A percentile compares a stretch with the other conserved stretches of the same genome.
Conservation (phyloP, 179 eudicot genomes). For the Spergularia azorica region DNA sequence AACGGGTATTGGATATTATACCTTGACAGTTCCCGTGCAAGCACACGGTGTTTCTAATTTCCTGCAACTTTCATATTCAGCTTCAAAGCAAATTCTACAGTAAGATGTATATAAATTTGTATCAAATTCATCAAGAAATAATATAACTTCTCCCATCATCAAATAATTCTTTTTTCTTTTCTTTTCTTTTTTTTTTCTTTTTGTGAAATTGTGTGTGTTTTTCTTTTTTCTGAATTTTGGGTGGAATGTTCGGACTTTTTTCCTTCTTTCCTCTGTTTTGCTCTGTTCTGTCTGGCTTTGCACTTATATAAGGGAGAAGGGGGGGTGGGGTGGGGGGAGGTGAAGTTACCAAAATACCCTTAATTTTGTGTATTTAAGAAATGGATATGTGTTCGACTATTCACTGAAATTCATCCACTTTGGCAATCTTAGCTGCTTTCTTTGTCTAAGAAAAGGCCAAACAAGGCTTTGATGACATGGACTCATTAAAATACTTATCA, state of each 20-base stretch:
- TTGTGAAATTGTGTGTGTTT: neutral
- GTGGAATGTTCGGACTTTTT: neutral
- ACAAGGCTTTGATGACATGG: slow-evolving; percentile 8
- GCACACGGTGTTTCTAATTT: slow-evolving; percentile 83
- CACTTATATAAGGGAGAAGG: slow-evolving; percentile 23
- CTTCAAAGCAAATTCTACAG: slow-evolving; percentile 93
- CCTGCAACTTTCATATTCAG: slow-evolving; percentile 62
- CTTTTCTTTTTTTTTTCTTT: slow-evolving; percentile 3
- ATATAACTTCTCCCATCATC: slow-evolving; percentile 51
- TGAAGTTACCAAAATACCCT: slow-evolving; percentile 20
- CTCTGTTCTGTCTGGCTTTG: slow-evolving; percentile 18
- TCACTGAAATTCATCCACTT: slow-evolving; percentile 20
- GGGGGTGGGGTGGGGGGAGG: neutral
- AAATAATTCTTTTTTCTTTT: neutral
- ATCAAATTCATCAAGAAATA: slow-evolving; percentile 46
- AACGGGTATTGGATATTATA: slow-evolving; percentile 4
- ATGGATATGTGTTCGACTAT: slow-evolving; percentile 16
- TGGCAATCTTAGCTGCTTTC: slow-evolving; percentile 1
- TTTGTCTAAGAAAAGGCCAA: slow-evolving; percentile 6
- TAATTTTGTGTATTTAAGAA: neutral
- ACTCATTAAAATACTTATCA: neutral
- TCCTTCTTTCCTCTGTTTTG: neutral
- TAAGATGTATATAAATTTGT: slow-evolving; percentile 17
- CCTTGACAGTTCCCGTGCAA: slow-evolving; percentile 94
- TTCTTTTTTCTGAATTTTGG: neutral